phyloP scores from a whole-genome alignment of 75 land plant species.

The Cryptomeria japonica region DNA sequence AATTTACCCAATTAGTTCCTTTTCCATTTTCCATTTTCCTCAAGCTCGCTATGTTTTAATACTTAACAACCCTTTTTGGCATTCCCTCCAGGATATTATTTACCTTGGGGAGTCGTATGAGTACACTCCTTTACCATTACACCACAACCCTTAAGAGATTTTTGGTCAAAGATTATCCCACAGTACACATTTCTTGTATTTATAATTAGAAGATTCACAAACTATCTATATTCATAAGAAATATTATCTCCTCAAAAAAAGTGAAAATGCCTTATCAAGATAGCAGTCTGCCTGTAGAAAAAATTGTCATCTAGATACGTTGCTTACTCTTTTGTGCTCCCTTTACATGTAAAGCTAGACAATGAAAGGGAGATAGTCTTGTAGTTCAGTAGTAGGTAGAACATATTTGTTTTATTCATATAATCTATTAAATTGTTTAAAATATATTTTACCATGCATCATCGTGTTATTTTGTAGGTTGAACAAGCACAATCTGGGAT shows the following conservation, averaged over 20 bases:
- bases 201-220: not conserved
- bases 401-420: not conserved
- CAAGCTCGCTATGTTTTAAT: not conserved
- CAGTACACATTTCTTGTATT: not conserved
- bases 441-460: not conserved
- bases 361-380: not conserved
- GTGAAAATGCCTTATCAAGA: not conserved
- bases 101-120: not conserved
- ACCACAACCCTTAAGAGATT: not conserved
- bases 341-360: not conserved
- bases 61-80: not conserved
- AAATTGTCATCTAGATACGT: not conserved
- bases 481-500: constrained; percentile 94
- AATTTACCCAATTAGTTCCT: not conserved
- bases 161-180: not conserved
- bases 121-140: not conserved
- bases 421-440: not conserved
- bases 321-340: not conserved
- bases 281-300: not conserved
- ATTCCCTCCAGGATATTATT: not conserved
- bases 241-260: not conserved
- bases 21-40: not conserved
- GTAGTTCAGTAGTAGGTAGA: not conserved
- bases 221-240: not conserved
- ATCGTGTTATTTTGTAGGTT: constrained; percentile 54